These are phyloP conservation scores for Talaromyces sp. DNA, from an alignment of 2,329 filamentous ascomycete species.

Conservation along the genomic window DNA sequence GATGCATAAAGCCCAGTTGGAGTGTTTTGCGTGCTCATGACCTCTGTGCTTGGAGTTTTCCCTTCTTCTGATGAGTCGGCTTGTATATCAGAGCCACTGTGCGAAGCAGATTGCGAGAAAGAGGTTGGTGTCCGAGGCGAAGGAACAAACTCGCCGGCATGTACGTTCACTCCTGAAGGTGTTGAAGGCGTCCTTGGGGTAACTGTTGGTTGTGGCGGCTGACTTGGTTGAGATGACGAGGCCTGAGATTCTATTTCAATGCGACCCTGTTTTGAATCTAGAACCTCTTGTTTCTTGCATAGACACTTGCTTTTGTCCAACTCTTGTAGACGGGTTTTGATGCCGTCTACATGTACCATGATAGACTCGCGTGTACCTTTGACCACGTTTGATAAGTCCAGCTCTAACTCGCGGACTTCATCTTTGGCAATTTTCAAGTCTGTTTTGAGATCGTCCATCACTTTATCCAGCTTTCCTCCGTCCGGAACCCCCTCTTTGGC, in stretches of 20 bases:
- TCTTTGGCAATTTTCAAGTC: background rate
- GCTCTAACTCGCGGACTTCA: background rate
- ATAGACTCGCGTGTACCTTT: background rate
- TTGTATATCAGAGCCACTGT: background rate
- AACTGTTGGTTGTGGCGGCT: background rate
- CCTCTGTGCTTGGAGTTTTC: background rate
- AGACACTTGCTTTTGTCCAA: background rate
- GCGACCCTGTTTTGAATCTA: background rate
- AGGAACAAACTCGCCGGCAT: background rate
- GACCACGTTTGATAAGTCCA: background rate
- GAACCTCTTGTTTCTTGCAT: background rate
- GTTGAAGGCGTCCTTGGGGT: background rate
- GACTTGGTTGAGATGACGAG: background rate
- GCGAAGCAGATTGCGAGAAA: background rate
- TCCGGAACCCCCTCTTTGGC: background rate
- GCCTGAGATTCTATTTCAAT: background rate
- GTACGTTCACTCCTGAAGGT: background rate
- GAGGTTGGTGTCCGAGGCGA: background rate
- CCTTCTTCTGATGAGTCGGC: background rate
- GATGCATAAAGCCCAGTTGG: too few species aligned
- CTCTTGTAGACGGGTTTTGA: background rate
- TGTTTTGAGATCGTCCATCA: background rate
- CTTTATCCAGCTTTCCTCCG: background rate
- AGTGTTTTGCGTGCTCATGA: too few species aligned
- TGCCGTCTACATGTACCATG: background rate